Conservation (phyloP, 148 eudicot species). For the Chenopodium suecicum region DNA sequence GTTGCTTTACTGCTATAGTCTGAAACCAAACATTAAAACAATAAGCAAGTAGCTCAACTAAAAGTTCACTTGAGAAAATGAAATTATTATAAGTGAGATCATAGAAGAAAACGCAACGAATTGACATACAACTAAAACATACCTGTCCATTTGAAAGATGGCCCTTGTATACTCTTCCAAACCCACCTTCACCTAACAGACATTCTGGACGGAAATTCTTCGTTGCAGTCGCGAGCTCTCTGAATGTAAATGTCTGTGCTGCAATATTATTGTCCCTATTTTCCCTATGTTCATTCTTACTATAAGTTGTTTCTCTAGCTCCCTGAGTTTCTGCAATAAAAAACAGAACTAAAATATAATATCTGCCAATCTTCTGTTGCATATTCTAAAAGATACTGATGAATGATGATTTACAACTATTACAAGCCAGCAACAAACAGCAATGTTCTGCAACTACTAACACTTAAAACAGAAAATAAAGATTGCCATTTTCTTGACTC, state of each 20-base stretch:
- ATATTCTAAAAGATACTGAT: not conserved
- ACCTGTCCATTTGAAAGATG: constrained; percentile 53
- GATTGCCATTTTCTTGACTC: not conserved
- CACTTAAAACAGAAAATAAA: not conserved
- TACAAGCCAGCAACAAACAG: constrained; percentile 1
- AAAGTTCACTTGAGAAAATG: not conserved
- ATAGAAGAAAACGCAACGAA: not conserved
- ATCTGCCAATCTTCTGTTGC: not conserved
- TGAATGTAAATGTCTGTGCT: constrained; percentile 65
- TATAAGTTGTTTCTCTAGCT: constrained; percentile 23
- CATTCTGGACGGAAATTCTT: constrained; percentile 67
- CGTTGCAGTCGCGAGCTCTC: constrained; percentile 67
- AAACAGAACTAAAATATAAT: not conserved
- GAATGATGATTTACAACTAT: not conserved
- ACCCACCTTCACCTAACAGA: constrained; percentile 69
- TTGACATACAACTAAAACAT: not conserved
- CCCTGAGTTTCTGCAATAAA: constrained; percentile 31
- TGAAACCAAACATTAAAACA: constrained; percentile 16
- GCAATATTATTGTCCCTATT: constrained; percentile 41
- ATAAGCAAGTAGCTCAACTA: not conserved
- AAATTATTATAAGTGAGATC: not conserved
- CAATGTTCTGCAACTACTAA: not conserved
- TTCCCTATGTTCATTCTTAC: constrained; percentile 17
- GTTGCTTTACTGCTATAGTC: constrained; percentile 67
- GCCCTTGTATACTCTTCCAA: constrained; percentile 73